phyloP scores from a whole-genome alignment of 495 filamentous ascomycete species.

The Podospora tetraspora region DNA sequence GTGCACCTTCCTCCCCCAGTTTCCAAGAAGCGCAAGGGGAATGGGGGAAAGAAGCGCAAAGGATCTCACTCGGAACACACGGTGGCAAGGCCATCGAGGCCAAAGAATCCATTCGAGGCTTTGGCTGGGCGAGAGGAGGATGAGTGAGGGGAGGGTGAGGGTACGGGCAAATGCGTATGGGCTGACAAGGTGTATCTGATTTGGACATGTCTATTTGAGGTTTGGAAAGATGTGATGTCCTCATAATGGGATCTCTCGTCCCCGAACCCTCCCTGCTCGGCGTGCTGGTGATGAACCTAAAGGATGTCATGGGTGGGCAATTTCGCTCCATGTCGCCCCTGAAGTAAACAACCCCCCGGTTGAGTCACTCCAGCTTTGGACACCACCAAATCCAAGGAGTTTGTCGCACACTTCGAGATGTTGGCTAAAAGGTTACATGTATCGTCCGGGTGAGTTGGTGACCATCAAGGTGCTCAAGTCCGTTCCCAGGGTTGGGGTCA shows the following conservation, averaged over 20 bases:
- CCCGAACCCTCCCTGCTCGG: no score
- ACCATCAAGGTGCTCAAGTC: not conserved
- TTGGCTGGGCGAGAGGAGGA: not conserved
- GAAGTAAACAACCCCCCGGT: no score
- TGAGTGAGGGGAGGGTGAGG: not conserved
- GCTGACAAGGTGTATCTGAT: not conserved
- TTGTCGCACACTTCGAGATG: no score
- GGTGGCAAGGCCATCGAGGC: not conserved
- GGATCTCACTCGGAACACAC: not conserved
- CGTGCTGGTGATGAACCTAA: no score
- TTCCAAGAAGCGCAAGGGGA: conserved; percentile 1
- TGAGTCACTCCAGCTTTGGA: no score
- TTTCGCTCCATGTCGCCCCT: no score
- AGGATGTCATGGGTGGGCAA: no score
- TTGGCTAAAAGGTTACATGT: not conserved
- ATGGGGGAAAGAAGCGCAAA: conserved; percentile 20
- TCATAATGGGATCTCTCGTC: no score
- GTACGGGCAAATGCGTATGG: not conserved
- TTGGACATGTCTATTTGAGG: not conserved
- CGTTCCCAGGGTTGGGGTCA: not conserved
- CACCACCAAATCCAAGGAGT: no score
- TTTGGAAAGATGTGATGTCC: no score
- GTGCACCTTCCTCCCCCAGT: not conserved
- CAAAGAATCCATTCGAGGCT: conserved; percentile 3
- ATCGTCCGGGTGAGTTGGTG: not conserved